Conservation (phyloP, 139 green algal species). For the Chloropicon primus region DNA sequence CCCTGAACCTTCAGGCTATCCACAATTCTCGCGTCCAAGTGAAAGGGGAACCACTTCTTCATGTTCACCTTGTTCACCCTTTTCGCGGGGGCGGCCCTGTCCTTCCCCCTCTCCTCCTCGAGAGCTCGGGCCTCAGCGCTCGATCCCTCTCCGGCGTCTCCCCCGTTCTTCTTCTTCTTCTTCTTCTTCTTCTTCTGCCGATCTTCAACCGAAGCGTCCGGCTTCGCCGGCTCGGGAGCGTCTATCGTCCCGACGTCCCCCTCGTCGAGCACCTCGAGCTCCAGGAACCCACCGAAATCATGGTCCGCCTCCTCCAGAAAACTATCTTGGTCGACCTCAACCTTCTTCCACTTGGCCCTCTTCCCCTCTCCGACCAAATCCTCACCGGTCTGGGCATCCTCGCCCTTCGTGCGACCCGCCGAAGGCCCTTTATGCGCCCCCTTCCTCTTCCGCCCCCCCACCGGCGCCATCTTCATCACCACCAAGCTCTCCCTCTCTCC, state of each 20-base stretch:
- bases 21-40: not conserved
- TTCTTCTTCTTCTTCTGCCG: not conserved
- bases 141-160: not conserved
- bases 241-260: not conserved
- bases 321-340: not conserved
- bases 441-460: too few species aligned
- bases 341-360: not conserved
- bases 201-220: too few species aligned
- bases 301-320: not conserved
- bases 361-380: not conserved
- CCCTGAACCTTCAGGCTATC: constrained; percentile 15
- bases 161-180: not conserved
- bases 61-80: not conserved
- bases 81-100: not conserved
- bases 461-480: too few species aligned
- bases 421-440: too few species aligned
- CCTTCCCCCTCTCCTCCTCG: too few species aligned
- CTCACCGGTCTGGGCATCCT: not conserved
- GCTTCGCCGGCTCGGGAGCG: too few species aligned
- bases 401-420: too few species aligned
- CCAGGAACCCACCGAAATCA: not conserved
- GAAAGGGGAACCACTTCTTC: not conserved
- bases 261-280: not conserved
- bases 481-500: too few species aligned
- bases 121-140: too few species aligned